Evolutionary conservation across 768 basidiomycete genomes (phyloP).

Genomic region (Nevesoporus exiguus): DNA sequence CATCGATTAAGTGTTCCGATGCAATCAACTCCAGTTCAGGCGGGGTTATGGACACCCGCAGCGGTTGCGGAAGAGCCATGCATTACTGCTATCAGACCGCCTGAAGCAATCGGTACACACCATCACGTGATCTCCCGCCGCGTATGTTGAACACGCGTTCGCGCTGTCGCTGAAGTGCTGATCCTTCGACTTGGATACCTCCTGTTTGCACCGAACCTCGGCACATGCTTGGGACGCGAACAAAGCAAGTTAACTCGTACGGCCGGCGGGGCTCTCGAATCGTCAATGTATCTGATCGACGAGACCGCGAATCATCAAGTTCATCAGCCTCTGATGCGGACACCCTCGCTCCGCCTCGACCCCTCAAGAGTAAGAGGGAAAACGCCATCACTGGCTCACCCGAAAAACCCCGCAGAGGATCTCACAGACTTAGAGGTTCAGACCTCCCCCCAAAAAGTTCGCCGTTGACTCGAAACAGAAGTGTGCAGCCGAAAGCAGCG

Average conservation of each 20-base stretch:
- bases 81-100: not conserved
- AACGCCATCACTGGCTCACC: slow-evolving; percentile 25
- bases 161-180: not conserved
- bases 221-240: slow-evolving; percentile 55
- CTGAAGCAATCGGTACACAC: not conserved
- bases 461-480: slow-evolving; percentile 25
- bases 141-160: slow-evolving; percentile 6
- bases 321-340: slow-evolving; percentile 40
- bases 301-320: slow-evolving; percentile 25
- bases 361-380: slow-evolving; percentile 19
- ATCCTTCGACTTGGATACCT: not conserved
- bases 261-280: slow-evolving; percentile 61
- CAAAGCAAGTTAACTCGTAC: slow-evolving; percentile 64
- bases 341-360: slow-evolving; percentile 8
- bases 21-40: slow-evolving; percentile 88
- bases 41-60: slow-evolving; percentile 73
- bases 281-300: slow-evolving; percentile 43
- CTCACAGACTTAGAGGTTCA: slow-evolving; percentile 13
- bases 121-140: slow-evolving; percentile 20
- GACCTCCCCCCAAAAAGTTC: slow-evolving; percentile 18
- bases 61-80: slow-evolving; percentile 71
- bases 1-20: slow-evolving; percentile 78
- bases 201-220: not conserved
- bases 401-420: slow-evolving; percentile 10
- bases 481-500: slow-evolving; percentile 20